Evolutionary conservation across 2,329 filamentous ascomycete genomes (phyloP), one percentile per base, ranked within the genome.

Genomic region (Lachnellula hyalina): DNA sequence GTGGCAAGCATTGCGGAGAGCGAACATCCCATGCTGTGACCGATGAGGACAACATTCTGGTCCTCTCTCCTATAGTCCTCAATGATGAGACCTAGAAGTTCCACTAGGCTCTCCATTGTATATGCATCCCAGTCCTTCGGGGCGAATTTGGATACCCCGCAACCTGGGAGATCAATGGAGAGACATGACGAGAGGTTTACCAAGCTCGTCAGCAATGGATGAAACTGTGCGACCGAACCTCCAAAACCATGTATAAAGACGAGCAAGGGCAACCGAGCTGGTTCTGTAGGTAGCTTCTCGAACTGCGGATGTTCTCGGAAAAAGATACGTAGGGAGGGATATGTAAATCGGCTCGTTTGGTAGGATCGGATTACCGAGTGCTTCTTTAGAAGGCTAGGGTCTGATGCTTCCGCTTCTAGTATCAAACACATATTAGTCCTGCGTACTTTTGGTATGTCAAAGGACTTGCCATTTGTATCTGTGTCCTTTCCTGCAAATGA

Each of bases 241-340:
- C 93, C 94, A 9, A 97, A 79, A 1, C 94, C 94, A 67, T 97
- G 94, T 54, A 97, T 78, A 68, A 95, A 96, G 44, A 97, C 91
- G 3, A 97, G 75, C 9, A 99, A 74, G 1, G 94, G 94, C 11
- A 96, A 73, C 0, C 89, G 85, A 0, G 81, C 79, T 1, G 90
- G 89, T 58, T 84, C 78, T 42, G 77, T 80, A 2, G 90, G 90
- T 4, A 97, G 78, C 69, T 94, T 89, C 56, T 85, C 82, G n/a
- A 86, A 84, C 67, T 96, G 90, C 19, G 85, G 81, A 72, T 96
- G 94, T 52, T 83, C 82, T 54, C 87, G 83, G 72, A 87, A 92
- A 71, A 97, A 96, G 44, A 92, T 85, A 54, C 93, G 84, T 59
- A 97, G 79, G 34, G 79, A 81, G 2, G 84, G 80, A 69, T 96